Percentiles rank a stretch among this genome's conserved stretches.
Evolutionary conservation across 441 rosid species (phyloP).

Genomic region (Pelargonium cotyledonis): DNA sequence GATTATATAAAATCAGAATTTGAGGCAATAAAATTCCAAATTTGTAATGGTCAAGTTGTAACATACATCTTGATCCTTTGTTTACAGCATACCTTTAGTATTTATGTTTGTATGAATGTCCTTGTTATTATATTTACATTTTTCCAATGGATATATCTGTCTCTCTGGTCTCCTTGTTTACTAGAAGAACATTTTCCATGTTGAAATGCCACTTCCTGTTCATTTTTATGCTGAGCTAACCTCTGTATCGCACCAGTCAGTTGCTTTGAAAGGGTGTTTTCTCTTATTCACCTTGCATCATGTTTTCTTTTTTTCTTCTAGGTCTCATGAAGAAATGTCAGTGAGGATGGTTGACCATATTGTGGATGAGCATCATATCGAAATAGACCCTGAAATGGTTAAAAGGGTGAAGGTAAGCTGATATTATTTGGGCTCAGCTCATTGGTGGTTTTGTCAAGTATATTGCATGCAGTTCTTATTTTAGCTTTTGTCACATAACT

Average conservation of each 20-base stretch:
- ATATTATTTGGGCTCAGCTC: neutral
- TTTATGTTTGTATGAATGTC: neutral
- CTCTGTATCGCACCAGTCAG: too few relatives aligned
- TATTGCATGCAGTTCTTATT: neutral
- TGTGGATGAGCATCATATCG: slow-evolving; percentile 75
- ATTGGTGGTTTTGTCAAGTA: neutral
- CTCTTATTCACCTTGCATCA: slow-evolving; percentile 11
- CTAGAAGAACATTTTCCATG: neutral
- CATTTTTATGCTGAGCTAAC: neutral
- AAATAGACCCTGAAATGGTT: slow-evolving; percentile 46
- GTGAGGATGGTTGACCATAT: slow-evolving; percentile 65
- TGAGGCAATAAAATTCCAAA: neutral
- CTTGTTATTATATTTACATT: neutral
- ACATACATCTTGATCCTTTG: neutral
- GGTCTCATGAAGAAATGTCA: slow-evolving; percentile 92
- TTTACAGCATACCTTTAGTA: neutral
- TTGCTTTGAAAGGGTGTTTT: neutral
- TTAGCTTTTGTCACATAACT: neutral
- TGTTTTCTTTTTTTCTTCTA: slow-evolving; percentile 19
- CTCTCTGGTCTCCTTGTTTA: neutral
- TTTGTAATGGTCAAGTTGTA: neutral
- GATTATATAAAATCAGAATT: neutral
- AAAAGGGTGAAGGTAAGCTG: slow-evolving; percentile 3
- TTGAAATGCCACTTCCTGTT: neutral
- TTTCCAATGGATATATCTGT: neutral